Percentiles rank a stretch among this genome's conserved stretches.
These are phyloP conservation scores for Chlorociboria aeruginascens DNA, from an alignment of 495 filamentous ascomycete genomes.

Conservation along the genomic window DNA sequence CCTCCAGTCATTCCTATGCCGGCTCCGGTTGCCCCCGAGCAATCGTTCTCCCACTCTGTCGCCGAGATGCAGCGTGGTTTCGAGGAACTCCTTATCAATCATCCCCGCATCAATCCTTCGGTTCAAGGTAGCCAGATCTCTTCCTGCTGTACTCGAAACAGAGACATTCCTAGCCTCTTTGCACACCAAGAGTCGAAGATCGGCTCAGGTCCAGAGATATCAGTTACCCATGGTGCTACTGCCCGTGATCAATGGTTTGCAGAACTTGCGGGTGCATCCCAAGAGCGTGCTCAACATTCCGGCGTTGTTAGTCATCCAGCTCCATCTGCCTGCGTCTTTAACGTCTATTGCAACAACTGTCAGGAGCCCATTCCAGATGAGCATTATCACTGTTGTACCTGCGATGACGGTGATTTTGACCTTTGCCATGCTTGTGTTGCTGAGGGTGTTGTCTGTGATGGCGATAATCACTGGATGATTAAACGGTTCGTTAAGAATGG, in stretches of 20 bases:
- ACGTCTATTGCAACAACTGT: slow-evolving; percentile 90
- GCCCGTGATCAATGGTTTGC: slow-evolving; percentile 28
- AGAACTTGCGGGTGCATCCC: slow-evolving; percentile 21
- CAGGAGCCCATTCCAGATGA: slow-evolving; percentile 59
- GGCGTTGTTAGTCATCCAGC: not conserved
- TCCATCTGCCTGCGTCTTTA: slow-evolving; percentile 25
- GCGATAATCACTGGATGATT: slow-evolving; percentile 80
- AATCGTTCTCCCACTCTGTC: slow-evolving; percentile 4
- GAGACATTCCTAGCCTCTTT: slow-evolving; percentile 3
- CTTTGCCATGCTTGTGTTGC: slow-evolving; percentile 74
- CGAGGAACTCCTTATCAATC: slow-evolving; percentile 19
- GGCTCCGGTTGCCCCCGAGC: not conserved
- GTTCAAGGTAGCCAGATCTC: not conserved
- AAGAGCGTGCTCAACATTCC: slow-evolving; percentile 10
- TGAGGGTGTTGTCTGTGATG: slow-evolving; percentile 61
- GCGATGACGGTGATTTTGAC: slow-evolving; percentile 89
- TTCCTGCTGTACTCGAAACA: slow-evolving; percentile 6
- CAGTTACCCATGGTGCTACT: slow-evolving; percentile 19
- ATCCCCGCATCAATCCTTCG: slow-evolving; percentile 2
- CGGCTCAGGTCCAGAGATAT: slow-evolving; percentile 16
- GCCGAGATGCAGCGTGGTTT: slow-evolving; percentile 20
- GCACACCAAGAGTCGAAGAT: slow-evolving; percentile 4
- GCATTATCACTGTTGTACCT: slow-evolving; percentile 92
- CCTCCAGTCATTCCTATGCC: not conserved
- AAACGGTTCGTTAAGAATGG: slow-evolving; percentile 75